Evolutionary conservation across 768 basidiomycete species (phyloP), one percentile per base, ranked within the genome.

Genomic region (Agrocybe pediades): DNA sequence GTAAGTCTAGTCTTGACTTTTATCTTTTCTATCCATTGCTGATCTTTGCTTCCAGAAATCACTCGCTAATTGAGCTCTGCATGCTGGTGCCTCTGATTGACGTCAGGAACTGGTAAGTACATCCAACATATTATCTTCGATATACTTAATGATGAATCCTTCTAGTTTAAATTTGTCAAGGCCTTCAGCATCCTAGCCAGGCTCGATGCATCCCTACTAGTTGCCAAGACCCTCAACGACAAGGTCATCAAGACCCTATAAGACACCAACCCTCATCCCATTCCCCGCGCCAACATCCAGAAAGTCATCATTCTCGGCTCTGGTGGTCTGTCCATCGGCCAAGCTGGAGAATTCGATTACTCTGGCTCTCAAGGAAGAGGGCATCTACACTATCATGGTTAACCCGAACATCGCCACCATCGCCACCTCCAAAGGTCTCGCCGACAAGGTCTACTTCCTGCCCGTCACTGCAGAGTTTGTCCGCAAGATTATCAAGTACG

Each of bases 381-480:
- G 97, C 27, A 98, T 99, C 66, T 98, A 97, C 74, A 99, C 97
- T 54, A 94, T 99, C 71, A 86, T 99, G 69, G 85, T 99, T 63
- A 98, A 98, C 73, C 96, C 97, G 23, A 99, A 99, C 73, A 99
- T 99, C 62, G 97, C 97, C 19, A 99, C 97, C 33, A 99, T 98
- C 61, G 95, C 95, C 41, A 97, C 95, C 1, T 95, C 93, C 44
- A 95, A 95, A 64, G 95, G 97, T 56, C 84, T 99, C 46, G 97
- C 97, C 20, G 97, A 99, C 79, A 98, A 98, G 72, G 96, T 99
- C 45, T 99, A 98, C 78, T 99, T 98, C 83, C 82, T 99, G 9
- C 97, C 97, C 42, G 97, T 98, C 52, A 98, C 92, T 11, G 92
- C 95, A 56, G 97, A 99, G 57, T 98, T 97, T 63, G 95, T 98